These are phyloP conservation scores for Papiliotrema terrestris DNA, from an alignment of 1,284 basidiomycete species.

Conservation along the genomic window DNA sequence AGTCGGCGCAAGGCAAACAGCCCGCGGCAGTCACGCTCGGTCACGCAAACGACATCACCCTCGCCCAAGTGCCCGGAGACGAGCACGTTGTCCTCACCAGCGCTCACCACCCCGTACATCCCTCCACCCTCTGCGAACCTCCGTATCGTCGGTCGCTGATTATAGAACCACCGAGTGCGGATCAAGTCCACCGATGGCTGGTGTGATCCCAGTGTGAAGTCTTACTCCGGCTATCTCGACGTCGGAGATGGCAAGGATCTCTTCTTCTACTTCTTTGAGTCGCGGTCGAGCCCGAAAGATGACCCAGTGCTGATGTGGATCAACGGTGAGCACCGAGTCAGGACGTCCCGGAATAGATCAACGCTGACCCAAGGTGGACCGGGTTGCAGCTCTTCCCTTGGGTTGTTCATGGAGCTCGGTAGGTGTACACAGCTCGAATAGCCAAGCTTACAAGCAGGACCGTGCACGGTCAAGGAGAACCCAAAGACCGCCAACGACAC, in stretches of 20 bases:
- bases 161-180: slow-evolving; percentile 38
- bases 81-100: slow-evolving; percentile 29
- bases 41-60: slow-evolving; percentile 32
- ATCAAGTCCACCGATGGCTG: slow-evolving; percentile 48
- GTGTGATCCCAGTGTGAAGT: slow-evolving; percentile 47
- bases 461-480: slow-evolving; percentile 44
- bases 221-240: slow-evolving; percentile 52
- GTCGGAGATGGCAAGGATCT: slow-evolving; percentile 67
- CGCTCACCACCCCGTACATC: slow-evolving; percentile 33
- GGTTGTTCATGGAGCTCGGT: slow-evolving; percentile 54
- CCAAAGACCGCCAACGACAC: slow-evolving; percentile 47
- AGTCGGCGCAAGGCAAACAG: slow-evolving; percentile 4
- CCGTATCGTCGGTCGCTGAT: not conserved
- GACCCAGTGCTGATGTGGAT: slow-evolving; percentile 52
- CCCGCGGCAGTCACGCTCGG: slow-evolving; percentile 16
- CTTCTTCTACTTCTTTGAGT: slow-evolving; percentile 86
- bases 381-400: slow-evolving; percentile 51
- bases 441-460: slow-evolving; percentile 25
- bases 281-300: slow-evolving; percentile 61
- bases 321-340: slow-evolving; percentile 33
- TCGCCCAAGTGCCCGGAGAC: slow-evolving; percentile 28
- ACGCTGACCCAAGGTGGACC: slow-evolving; percentile 33
- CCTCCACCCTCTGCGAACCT: not conserved
- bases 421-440: slow-evolving; percentile 19
- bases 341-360: not conserved